These are phyloP conservation scores for Malassezia obtusa DNA, from an alignment of 1,284 basidiomycete genomes.

Conservation along the genomic window DNA sequence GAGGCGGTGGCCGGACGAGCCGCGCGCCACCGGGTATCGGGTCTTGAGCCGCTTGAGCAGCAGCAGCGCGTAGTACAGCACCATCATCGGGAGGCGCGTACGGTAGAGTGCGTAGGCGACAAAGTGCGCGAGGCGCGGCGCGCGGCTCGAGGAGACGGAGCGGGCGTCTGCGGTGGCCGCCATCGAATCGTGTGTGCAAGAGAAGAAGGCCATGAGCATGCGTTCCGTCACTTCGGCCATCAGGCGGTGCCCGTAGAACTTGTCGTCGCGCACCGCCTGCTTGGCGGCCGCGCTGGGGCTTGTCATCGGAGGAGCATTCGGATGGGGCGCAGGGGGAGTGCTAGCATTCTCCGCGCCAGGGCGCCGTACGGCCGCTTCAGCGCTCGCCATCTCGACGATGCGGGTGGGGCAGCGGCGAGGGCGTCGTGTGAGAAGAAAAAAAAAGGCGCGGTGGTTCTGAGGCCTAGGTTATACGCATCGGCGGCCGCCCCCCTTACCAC, in stretches of 20 bases:
- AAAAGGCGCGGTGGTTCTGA: no score
- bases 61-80: slow-evolving; percentile 43
- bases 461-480: no score
- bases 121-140: slow-evolving; percentile 44
- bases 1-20: slow-evolving; percentile 47
- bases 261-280: not conserved
- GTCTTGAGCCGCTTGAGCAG: slow-evolving; percentile 44
- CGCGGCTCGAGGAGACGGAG: not conserved
- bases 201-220: slow-evolving; percentile 9
- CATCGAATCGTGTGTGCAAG: slow-evolving; percentile 13
- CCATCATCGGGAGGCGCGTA: slow-evolving; percentile 41
- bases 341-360: not conserved
- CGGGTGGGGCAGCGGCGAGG: no score
- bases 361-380: not conserved
- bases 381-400: no score
- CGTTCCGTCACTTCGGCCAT: slow-evolving; percentile 12
- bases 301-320: slow-evolving; percentile 4
- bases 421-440: not conserved
- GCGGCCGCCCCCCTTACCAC: no score
- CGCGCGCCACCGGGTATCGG: slow-evolving; percentile 44
- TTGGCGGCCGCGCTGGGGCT: slow-evolving; percentile 7
- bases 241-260: slow-evolving; percentile 11
- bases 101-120: slow-evolving; percentile 48
- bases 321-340: slow-evolving; percentile 5
- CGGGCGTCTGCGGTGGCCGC: slow-evolving; percentile 2